Percentiles rank a stretch among this genome's conserved stretches.
Conservation (phyloP, 2,329 filamentous ascomycete species). For the Exophiala phaeomuriformis region DNA sequence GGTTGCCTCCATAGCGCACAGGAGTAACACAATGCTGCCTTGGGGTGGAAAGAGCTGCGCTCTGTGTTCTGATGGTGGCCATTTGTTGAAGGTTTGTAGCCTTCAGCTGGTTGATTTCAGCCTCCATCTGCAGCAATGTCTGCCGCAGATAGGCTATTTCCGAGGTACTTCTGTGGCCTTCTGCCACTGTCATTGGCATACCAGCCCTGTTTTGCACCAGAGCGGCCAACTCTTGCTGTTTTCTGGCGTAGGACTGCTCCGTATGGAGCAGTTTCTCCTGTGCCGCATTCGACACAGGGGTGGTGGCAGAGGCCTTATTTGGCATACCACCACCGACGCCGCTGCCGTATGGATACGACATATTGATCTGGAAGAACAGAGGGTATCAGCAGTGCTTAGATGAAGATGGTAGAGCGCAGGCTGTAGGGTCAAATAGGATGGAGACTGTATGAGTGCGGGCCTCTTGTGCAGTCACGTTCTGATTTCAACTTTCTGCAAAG, state of each 20-base stretch:
- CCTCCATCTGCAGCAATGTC: slow-evolving; percentile 4
- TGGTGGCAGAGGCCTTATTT: slow-evolving; percentile 4
- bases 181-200: slow-evolving; percentile 17
- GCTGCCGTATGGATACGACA: neutral
- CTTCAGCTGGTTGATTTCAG: slow-evolving; percentile 7
- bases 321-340: slow-evolving; percentile 4
- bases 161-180: slow-evolving; percentile 4
- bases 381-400: neutral
- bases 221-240: slow-evolving; percentile 14
- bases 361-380: slow-evolving; percentile 1
- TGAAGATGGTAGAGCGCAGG: neutral
- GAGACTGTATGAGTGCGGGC: neutral
- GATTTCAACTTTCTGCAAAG: too few relatives aligned
- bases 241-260: slow-evolving; percentile 10
- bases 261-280: slow-evolving; percentile 11
- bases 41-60: slow-evolving; percentile 14
- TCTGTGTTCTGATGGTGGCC: slow-evolving; percentile 18
- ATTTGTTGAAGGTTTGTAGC: slow-evolving; percentile 9
- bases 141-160: slow-evolving; percentile 12
- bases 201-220: slow-evolving; percentile 10
- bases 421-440: neutral
- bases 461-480: neutral
- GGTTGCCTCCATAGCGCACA: neutral
- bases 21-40: slow-evolving; percentile 13
- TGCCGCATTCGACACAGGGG: slow-evolving; percentile 1